phyloP scores from a whole-genome alignment of 2,329 filamentous ascomycete genomes.

The Metarhizium humberi region DNA sequence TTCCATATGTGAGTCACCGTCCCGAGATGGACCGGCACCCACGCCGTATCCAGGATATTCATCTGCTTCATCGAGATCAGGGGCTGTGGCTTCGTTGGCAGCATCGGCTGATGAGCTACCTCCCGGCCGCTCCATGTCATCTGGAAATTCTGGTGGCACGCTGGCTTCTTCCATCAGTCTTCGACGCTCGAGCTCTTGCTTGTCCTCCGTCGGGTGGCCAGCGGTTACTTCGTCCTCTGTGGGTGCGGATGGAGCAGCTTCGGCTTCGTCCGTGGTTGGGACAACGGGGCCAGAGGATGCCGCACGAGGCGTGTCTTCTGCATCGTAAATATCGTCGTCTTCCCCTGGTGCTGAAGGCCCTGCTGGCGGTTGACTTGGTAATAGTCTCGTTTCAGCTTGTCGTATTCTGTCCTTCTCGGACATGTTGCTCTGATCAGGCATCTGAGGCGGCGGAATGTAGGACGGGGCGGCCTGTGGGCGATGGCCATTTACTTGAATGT shows the following conservation, averaged over 20 bases:
- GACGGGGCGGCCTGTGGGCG: conserved; percentile 27
- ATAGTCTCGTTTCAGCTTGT: conserved; percentile 65
- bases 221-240: conserved; percentile 33
- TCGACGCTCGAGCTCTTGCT: conserved; percentile 64
- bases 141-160: conserved; percentile 49
- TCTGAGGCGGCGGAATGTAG: conserved; percentile 50
- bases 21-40: conserved; percentile 14
- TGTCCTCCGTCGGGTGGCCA: conserved; percentile 50
- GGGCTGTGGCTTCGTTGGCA: conserved; percentile 40
- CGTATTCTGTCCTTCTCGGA: conserved; percentile 77
- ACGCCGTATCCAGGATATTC: conserved; percentile 23
- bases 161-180: conserved; percentile 56
- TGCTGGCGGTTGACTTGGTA: conserved; percentile 64
- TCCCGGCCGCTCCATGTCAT: conserved; percentile 35
- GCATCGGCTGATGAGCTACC: conserved; percentile 18
- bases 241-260: conserved; percentile 29
- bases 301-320: conserved; percentile 27
- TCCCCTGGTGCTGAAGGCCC: conserved; percentile 29
- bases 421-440: conserved; percentile 50
- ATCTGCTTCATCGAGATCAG: conserved; percentile 45
- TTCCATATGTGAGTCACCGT: conserved; percentile 12
- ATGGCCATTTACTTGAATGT: conserved; percentile 11
- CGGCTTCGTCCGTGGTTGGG: conserved; percentile 11
- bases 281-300: conserved; percentile 4
- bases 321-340: conserved; percentile 43